phyloP scores from a whole-genome alignment of 257 asterid species.

The Orobanche coerulescens region DNA sequence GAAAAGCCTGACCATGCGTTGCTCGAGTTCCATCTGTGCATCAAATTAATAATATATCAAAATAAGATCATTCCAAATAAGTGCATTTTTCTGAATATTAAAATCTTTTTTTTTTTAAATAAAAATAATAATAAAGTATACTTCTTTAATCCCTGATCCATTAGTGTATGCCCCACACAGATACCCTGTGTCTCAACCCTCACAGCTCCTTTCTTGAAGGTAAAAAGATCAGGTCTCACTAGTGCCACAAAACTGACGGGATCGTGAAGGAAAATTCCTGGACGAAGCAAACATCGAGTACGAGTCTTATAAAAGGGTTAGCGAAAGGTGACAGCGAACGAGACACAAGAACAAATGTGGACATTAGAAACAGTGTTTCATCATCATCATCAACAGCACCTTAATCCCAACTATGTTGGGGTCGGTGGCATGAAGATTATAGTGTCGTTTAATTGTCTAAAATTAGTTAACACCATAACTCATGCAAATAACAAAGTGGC shows the following conservation, averaged over 20 bases:
- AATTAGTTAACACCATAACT: too few species aligned
- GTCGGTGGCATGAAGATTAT: too few species aligned
- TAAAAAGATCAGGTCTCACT: slow-evolving; percentile 85
- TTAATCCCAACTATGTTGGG: too few species aligned
- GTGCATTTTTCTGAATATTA: too few species aligned
- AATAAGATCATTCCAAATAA: neutral
- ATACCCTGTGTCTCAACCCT: slow-evolving; percentile 98
- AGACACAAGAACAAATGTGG: too few species aligned
- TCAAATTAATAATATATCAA: slow-evolving; percentile 15
- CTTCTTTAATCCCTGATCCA: slow-evolving; percentile 91
- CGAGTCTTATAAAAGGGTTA: neutral
- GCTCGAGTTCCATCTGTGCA: slow-evolving; percentile 82
- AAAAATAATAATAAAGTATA: slow-evolving; percentile 13
- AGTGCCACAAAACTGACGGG: slow-evolving; percentile 84
- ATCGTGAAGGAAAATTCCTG: slow-evolving; percentile 91
- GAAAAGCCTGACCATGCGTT: slow-evolving; percentile 78
- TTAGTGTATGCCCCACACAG: slow-evolving; percentile 71
- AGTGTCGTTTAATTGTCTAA: too few species aligned
- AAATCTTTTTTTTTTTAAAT: neutral
- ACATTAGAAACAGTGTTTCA: too few species aligned
- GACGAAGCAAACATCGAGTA: neutral
- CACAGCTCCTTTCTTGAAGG: slow-evolving; percentile 86
- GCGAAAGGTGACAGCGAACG: neutral
- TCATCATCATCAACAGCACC: too few species aligned
- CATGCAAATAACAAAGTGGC: too few species aligned